Percentiles rank a stretch among this genome's conserved stretches.
Evolutionary conservation across 768 basidiomycete species (phyloP).

Genomic region (Pleurotus tuoliensis): DNA sequence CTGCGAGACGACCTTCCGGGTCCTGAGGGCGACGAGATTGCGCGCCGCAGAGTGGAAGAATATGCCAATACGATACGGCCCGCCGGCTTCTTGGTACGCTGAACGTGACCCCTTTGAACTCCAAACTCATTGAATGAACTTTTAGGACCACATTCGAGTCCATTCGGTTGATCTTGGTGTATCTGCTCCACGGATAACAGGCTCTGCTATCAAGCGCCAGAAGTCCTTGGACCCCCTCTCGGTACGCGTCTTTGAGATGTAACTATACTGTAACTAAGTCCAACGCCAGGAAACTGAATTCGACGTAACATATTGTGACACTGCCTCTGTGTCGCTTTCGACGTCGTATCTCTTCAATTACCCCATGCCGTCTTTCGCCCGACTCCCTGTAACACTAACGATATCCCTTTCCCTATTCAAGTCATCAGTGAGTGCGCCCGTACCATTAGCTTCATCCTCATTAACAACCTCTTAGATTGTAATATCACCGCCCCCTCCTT

Average conservation of each 20-base stretch:
- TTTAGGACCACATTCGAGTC: slow-evolving; percentile 80
- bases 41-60: slow-evolving; percentile 72
- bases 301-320: slow-evolving; percentile 81
- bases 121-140: not conserved
- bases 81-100: slow-evolving; percentile 58
- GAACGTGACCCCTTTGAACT: not conserved
- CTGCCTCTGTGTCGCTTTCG: slow-evolving; percentile 76
- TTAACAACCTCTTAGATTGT: slow-evolving; percentile 43
- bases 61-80: slow-evolving; percentile 80
- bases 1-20: slow-evolving; percentile 68
- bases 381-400: slow-evolving; percentile 77
- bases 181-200: slow-evolving; percentile 73
- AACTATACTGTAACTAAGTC: slow-evolving; percentile 10
- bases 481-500: slow-evolving; percentile 55
- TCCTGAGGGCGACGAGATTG: slow-evolving; percentile 77
- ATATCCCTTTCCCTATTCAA: slow-evolving; percentile 75
- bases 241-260: slow-evolving; percentile 23
- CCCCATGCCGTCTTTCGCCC: slow-evolving; percentile 77
- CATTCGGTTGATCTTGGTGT: slow-evolving; percentile 81
- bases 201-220: slow-evolving; percentile 53
- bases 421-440: slow-evolving; percentile 45
- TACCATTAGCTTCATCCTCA: slow-evolving; percentile 8
- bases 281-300: slow-evolving; percentile 68
- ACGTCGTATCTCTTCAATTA: slow-evolving; percentile 85
- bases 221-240: slow-evolving; percentile 18